Evolutionary conservation across 805 yeast genomes (phyloP).

Genomic region (Cyberlindnera maritima): DNA sequence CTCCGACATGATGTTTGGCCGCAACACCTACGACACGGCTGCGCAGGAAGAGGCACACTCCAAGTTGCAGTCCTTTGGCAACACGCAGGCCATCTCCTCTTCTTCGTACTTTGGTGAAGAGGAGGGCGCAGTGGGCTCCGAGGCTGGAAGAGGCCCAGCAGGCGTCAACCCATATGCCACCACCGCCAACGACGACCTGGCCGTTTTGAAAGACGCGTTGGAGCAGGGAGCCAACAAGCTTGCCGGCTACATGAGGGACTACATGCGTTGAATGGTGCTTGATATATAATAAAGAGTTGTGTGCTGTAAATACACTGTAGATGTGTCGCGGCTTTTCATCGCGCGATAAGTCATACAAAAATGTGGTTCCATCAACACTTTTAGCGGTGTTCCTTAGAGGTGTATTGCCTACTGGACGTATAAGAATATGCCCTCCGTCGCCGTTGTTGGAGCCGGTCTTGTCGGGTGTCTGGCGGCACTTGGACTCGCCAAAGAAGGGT

Average conservation of each 20-base stretch:
- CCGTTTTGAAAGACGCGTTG: slow-evolving; percentile 83
- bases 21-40: slow-evolving; percentile 75
- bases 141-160: slow-evolving; percentile 21
- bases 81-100: slow-evolving; percentile 90
- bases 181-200: slow-evolving; percentile 85
- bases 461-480: slow-evolving; percentile 85
- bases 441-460: slow-evolving; percentile 84
- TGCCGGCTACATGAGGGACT: slow-evolving; percentile 83
- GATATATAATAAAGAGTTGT: neutral
- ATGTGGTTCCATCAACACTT: too few relatives aligned
- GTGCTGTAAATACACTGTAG: too few relatives aligned
- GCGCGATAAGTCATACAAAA: too few relatives aligned
- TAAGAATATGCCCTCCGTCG: slow-evolving; percentile 39
- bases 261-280: slow-evolving; percentile 44
- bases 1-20: slow-evolving; percentile 91
- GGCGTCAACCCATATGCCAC: slow-evolving; percentile 66
- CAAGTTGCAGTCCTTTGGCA: slow-evolving; percentile 79
- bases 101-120: slow-evolving; percentile 90
- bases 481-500: slow-evolving; percentile 74
- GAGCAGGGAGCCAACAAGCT: slow-evolving; percentile 92
- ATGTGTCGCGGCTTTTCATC: too few relatives aligned
- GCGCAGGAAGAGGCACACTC: slow-evolving; percentile 76
- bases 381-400: too few relatives aligned
- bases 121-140: slow-evolving; percentile 35
- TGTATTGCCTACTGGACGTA: too few relatives aligned